Conservation (phyloP, 2,329 filamentous ascomycete genomes). For the Ophiostoma sp. region DNA sequence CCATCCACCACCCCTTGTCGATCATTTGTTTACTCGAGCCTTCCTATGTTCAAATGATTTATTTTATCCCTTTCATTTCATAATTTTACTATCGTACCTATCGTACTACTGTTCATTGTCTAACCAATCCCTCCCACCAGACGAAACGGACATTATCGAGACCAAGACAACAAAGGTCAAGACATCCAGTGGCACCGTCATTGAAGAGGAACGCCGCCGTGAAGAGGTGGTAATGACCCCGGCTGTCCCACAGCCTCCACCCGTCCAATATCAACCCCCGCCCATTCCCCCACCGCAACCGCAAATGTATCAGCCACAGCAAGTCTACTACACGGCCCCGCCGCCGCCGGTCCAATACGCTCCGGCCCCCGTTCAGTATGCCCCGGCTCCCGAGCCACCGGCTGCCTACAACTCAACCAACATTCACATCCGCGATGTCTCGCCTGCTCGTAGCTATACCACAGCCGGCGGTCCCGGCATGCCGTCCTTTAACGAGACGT, state of each 20-base stretch:
- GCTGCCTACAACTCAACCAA: slow-evolving; percentile 43
- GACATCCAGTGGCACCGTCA: slow-evolving; percentile 40
- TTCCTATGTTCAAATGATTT: neutral
- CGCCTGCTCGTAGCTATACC: slow-evolving; percentile 42
- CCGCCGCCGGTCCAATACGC: slow-evolving; percentile 30
- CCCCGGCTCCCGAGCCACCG: neutral
- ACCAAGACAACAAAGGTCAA: slow-evolving; percentile 24
- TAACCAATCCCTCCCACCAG: neutral
- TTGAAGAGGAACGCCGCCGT: slow-evolving; percentile 49
- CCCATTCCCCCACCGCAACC: slow-evolving; percentile 37
- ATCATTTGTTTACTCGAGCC: neutral
- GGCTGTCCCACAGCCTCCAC: slow-evolving; percentile 30
- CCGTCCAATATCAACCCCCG: slow-evolving; percentile 27
- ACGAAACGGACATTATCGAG: slow-evolving; percentile 24
- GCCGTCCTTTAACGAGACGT: slow-evolving; percentile 6
- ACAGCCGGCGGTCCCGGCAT: slow-evolving; percentile 30
- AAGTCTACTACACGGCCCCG: slow-evolving; percentile 33
- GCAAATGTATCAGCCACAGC: slow-evolving; percentile 31
- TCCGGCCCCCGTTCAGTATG: neutral
- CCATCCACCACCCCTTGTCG: neutral
- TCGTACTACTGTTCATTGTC: neutral
- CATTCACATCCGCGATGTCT: slow-evolving; percentile 49
- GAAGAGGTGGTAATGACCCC: slow-evolving; percentile 44
- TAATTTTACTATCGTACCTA: neutral
- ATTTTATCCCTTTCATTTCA: neutral